Base-by-base conservation (phyloP, 2,329 filamentous ascomycete genomes). In the Cytospora piceae region DNA sequence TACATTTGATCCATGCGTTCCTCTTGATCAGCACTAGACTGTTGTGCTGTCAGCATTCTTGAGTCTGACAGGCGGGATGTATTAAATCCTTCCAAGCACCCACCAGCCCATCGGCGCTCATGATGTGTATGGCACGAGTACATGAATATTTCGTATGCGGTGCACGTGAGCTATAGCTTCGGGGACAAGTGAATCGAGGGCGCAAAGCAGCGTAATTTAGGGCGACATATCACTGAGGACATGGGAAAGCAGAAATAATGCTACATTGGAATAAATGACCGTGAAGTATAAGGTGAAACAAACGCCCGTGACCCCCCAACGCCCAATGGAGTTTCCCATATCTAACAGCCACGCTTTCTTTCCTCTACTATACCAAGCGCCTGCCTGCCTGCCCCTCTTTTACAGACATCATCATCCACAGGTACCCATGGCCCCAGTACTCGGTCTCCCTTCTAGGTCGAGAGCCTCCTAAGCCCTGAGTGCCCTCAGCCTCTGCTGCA, bases 401-500 rank as follows among this genome's bases (percentile, higher is more conserved):
- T 37, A 29, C 34, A 17, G 6, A 20, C n/a, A 31, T 12, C 17
- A 34, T 15, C 20, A 2, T 1, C 32, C 17, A 4, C 61, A n/a
- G 20, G 11, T 24, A 22, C 24, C 51, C 14, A 62, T 56, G 32
- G 42, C 54, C 31, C 31, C 59, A 22, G n/a, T 9, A 22, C 37
- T 5, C 37, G 51, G 51, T 34, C 32, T 20, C 22, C 29, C 37
- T 39, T 12, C 32, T 32, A 57, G 17, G 17, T 64, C 65, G 32
- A 53, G 27, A 12, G 63, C 65, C 42, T 58, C 67, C 70, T 77
- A 86, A 53, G 85, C 85, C 54, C 85, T 75, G 69, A 87, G 74
- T 20, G 85, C 85, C 64, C 85, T 78, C 71, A 87, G 76, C 58
- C 85, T 77, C 79, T 87, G 84, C 77, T 87, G 84, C 70, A 94